Conservation (phyloP, 225 moss, liverwort and hornwort species). For the Rhytidiadelphus loreus region DNA sequence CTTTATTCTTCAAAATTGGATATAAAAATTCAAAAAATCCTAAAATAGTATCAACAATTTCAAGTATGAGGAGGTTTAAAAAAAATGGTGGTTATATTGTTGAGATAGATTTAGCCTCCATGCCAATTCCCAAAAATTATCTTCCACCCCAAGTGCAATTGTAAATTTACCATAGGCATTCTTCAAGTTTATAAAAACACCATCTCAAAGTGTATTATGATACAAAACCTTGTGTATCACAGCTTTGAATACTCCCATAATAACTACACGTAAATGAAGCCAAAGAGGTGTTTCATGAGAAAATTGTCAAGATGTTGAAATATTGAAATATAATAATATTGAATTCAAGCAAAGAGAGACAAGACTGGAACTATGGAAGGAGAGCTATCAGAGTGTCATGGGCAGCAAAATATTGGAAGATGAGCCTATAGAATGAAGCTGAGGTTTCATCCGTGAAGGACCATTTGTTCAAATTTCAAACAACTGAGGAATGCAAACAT, state of each 20-base stretch:
- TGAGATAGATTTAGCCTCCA: too few species aligned
- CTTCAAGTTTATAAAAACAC: not conserved
- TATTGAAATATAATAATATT: not conserved
- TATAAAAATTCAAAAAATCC: not conserved
- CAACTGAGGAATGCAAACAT: not conserved
- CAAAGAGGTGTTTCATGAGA: not conserved
- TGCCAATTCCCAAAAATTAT: not conserved
- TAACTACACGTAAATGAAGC: not conserved
- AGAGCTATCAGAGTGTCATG: conserved; percentile 33
- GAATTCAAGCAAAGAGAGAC: conserved; percentile 33
- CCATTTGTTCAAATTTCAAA: not conserved
- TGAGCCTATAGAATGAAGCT: conserved; percentile 24
- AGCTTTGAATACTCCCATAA: not conserved
- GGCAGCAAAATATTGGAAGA: conserved; percentile 28
- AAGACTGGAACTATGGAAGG: conserved; percentile 11
- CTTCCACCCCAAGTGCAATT: not conserved
- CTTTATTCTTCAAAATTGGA: not conserved
- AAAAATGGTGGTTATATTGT: not conserved
- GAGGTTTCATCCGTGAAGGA: not conserved
- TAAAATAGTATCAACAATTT: not conserved
- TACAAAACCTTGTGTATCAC: not conserved
- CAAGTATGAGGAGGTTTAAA: too few species aligned
- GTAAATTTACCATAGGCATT: not conserved
- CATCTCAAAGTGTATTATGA: not conserved
- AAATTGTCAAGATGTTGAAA: conserved; percentile 6